Evolutionary conservation across 805 yeast genomes (phyloP).

Genomic region (Saturnispora gosingensis): DNA sequence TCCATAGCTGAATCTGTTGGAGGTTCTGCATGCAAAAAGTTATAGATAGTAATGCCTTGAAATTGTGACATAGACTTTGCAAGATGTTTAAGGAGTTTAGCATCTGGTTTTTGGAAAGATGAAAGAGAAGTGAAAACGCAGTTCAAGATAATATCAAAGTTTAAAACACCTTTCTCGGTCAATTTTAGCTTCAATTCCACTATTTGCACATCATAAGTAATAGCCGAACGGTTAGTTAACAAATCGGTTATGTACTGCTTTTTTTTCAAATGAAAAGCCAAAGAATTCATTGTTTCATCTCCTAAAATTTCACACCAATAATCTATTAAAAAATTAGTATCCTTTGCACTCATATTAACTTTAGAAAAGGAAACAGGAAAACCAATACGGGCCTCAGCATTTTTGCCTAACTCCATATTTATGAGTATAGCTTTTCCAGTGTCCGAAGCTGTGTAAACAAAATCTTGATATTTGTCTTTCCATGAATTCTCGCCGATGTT

Average conservation of each 20-base stretch:
- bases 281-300: slow-evolving; percentile 46
- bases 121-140: slow-evolving; percentile 28
- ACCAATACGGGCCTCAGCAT: slow-evolving; percentile 10
- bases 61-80: slow-evolving; percentile 39
- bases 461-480: slow-evolving; percentile 17
- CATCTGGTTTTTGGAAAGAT: slow-evolving; percentile 10
- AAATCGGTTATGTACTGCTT: slow-evolving; percentile 31
- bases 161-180: slow-evolving; percentile 37
- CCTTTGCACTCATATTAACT: slow-evolving; percentile 13
- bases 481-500: slow-evolving; percentile 13
- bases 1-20: slow-evolving; percentile 38
- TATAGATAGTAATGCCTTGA: slow-evolving; percentile 37
- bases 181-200: slow-evolving; percentile 43
- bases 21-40: slow-evolving; percentile 34
- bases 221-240: slow-evolving; percentile 28
- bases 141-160: slow-evolving; percentile 28
- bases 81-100: slow-evolving; percentile 20
- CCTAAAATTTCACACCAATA: slow-evolving; percentile 56
- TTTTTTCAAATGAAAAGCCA: slow-evolving; percentile 32
- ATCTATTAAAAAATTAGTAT: slow-evolving; percentile 26
- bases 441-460: slow-evolving; percentile 18
- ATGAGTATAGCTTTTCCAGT: slow-evolving; percentile 30
- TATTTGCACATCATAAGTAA: slow-evolving; percentile 14
- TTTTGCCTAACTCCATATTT: slow-evolving; percentile 26
- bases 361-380: slow-evolving; percentile 25